These are phyloP conservation scores for Cystobasidium onofrii DNA, from an alignment of 768 basidiomycete genomes.

Conservation along the genomic window DNA sequence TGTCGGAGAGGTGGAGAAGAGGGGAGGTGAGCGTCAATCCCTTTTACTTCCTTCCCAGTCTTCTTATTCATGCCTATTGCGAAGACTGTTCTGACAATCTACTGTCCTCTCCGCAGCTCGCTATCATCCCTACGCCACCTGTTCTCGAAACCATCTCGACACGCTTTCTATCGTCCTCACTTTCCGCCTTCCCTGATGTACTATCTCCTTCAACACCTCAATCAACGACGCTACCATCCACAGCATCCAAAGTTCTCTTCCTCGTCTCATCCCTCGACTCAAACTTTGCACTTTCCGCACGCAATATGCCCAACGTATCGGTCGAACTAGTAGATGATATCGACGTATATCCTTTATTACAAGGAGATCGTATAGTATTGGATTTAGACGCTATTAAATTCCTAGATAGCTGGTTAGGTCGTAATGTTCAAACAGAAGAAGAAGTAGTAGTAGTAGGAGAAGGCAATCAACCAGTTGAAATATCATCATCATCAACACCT, in stretches of 20 bases:
- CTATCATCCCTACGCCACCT: constrained; percentile 19
- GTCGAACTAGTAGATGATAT: constrained; percentile 10
- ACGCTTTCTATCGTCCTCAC: not conserved
- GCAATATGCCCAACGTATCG: not conserved
- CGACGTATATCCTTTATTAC: constrained; percentile 18
- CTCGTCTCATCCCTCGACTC: constrained; percentile 2
- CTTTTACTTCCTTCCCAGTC: too few relatives aligned
- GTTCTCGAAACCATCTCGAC: not conserved
- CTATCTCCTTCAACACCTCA: not conserved
- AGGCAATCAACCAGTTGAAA: not conserved
- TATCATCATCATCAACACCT: not conserved
- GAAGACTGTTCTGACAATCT: not conserved
- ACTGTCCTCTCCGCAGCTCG: not conserved
- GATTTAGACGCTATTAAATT: constrained; percentile 7
- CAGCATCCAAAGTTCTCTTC: constrained; percentile 19
- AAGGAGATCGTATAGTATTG: constrained; percentile 21
- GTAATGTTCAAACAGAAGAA: not conserved
- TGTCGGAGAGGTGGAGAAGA: constrained; percentile 24
- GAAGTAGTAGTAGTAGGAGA: too few relatives aligned
- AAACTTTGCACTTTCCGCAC: constrained; percentile 15
- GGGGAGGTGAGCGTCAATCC: constrained; percentile 3
- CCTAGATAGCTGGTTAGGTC: constrained; percentile 7
- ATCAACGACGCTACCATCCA: not conserved
- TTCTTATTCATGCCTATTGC: too few relatives aligned
- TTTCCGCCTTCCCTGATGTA: not conserved